Evolutionary conservation across 306 rosid genomes (phyloP), one percentile per base, ranked within the genome.

Genomic region (Rosa persica): DNA sequence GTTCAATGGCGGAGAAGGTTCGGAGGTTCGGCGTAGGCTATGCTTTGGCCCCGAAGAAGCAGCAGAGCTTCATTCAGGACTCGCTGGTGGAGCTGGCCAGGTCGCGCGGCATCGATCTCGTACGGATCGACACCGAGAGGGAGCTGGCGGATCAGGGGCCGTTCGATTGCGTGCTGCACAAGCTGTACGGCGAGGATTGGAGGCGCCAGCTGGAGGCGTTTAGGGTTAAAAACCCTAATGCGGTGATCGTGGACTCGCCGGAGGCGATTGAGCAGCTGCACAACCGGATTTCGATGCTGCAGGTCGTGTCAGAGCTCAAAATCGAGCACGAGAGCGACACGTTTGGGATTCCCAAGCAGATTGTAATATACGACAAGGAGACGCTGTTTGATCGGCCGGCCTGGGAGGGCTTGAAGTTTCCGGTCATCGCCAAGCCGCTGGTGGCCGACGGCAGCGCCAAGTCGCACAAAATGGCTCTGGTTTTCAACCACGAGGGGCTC

Each of bases 391-490:
- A 91, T 61, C 82, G 78, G 0, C 93, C 78, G 71, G 85, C 90
- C 0, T 89, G 92, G 88, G 97, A 87, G 80, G 82, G 81, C 1
- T 75, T 93, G 46, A 93, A 89, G 88, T 91, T 92, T 49, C 98
- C 98, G 72, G 90, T 92, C 51, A 89, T 93, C 11, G 90, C 96
- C 20, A 93, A 93, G 82, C 98, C 98, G 4, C 72, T 90, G 11
- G 98, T 92, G 1, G 97, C 98, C 0, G 98, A 93, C 74, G 98
- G 98, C 3, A 90, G 96, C 77, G 98, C 97, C 16, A 90, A 87
- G 80, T 92, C 98, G 58, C 98, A 93, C 77, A 89, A 90, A 80
- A 93, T 93, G 98, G 88, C 91, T 42, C 82, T 93, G 5, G 92
- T 93, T 27, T 93, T 85, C 81, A 90, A 80, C 77, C 89, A 67